Evolutionary conservation across 176 grass and related monocot genomes (phyloP).

Genomic region (Stipa capillata): DNA sequence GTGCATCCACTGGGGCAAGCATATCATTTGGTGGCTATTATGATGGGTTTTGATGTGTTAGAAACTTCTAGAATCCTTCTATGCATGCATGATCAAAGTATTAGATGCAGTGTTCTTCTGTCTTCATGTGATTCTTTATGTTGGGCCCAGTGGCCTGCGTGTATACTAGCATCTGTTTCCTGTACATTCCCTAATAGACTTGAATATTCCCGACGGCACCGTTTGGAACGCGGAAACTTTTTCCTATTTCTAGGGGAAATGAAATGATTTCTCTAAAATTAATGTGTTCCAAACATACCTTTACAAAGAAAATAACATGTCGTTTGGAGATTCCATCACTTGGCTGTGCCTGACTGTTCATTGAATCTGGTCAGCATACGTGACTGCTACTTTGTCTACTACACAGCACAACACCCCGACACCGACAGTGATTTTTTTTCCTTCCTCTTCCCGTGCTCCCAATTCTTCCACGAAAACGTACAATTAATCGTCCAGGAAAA

Average conservation of each 20-base stretch:
- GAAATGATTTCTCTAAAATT: too few relatives aligned
- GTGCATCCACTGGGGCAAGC: conserved; percentile 44
- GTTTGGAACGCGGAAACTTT: too few relatives aligned
- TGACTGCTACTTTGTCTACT: not conserved
- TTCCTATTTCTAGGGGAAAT: too few relatives aligned
- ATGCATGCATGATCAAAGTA: not conserved
- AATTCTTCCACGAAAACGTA: not conserved
- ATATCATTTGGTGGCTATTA: conserved; percentile 78
- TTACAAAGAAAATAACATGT: not conserved
- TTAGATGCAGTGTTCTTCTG: not conserved
- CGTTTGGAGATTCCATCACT: not conserved
- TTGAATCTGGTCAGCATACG: not conserved
- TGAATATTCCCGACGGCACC: too few relatives aligned
- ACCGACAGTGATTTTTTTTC: not conserved
- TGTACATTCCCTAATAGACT: not conserved
- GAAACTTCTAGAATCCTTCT: not conserved
- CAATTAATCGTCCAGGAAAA: not conserved
- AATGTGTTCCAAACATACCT: too few relatives aligned
- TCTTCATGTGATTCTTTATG: not conserved
- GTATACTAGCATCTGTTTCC: not conserved
- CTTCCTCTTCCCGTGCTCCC: not conserved
- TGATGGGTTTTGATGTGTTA: conserved; percentile 34
- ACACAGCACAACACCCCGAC: not conserved
- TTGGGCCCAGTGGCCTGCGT: not conserved
- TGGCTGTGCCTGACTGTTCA: not conserved